These are phyloP conservation scores for Sugiyamaella valdiviana DNA, from an alignment of 805 yeast species.

Conservation along the genomic window DNA sequence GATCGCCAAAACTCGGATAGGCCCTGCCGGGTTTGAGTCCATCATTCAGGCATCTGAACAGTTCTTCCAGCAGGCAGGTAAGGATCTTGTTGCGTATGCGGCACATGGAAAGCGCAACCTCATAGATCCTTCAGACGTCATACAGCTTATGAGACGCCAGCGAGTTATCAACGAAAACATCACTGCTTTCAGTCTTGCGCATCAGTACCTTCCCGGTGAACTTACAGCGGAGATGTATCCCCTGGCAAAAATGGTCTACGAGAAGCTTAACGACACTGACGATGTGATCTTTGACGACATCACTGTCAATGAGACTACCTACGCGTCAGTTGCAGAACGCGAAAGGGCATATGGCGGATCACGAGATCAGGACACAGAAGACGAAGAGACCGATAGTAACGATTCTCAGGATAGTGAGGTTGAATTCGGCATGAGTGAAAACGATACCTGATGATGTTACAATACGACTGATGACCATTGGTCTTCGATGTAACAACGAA, in stretches of 20 bases:
- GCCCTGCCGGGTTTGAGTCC: constrained; percentile 21
- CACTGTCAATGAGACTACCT: background rate
- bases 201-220: constrained; percentile 30
- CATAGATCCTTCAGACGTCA: constrained; percentile 27
- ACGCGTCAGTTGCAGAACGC: background rate
- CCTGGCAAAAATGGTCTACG: background rate
- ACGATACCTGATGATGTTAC: background rate
- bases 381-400: too few species aligned
- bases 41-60: constrained; percentile 25
- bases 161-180: constrained; percentile 19
- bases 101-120: constrained; percentile 29
- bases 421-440: too few species aligned
- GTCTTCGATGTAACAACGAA: too few species aligned
- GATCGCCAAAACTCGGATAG: constrained; percentile 1
- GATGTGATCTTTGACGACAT: too few species aligned
- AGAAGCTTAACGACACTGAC: too few species aligned
- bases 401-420: too few species aligned
- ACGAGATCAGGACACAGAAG: too few species aligned
- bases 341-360: background rate
- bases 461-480: background rate
- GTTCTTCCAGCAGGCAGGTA: constrained; percentile 28
- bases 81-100: constrained; percentile 31
- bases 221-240: constrained; percentile 14
- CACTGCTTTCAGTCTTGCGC: constrained; percentile 25
- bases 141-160: constrained; percentile 31